Conservation (phyloP, 108 stramenopile genomes). For the Cyclotella sp. region DNA sequence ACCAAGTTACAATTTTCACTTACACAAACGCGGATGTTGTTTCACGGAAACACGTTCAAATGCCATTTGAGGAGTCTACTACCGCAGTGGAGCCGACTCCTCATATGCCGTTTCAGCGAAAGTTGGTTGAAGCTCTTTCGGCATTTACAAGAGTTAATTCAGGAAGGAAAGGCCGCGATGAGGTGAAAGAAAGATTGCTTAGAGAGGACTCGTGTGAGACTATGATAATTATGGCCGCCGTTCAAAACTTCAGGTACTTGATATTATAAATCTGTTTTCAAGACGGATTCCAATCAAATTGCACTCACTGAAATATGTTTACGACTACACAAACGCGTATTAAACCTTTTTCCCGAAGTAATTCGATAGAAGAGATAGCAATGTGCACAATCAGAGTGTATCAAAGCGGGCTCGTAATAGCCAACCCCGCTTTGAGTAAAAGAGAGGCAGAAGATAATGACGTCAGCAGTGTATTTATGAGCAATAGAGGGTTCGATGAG, state of each 20-base stretch:
- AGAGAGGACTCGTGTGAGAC: constrained; percentile 29
- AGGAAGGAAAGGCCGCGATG: neutral
- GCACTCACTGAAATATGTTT: neutral
- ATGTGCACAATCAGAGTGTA: constrained; percentile 31
- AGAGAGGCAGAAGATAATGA: constrained; percentile 28
- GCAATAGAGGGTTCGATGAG: constrained; percentile 20
- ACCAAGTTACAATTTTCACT: constrained; percentile 21
- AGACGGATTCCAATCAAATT: neutral
- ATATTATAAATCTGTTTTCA: neutral
- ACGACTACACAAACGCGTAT: neutral
- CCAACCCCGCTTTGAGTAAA: constrained; percentile 28
- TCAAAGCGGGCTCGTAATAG: constrained; percentile 20
- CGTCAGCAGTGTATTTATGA: constrained; percentile 16
- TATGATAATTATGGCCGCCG: constrained; percentile 35
- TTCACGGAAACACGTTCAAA: neutral
- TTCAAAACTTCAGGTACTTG: neutral
- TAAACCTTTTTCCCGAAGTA: neutral
- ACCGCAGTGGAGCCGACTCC: neutral
- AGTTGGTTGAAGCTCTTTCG: neutral
- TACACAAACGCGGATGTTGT: constrained; percentile 19
- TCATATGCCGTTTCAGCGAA: neutral
- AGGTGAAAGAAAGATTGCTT: constrained; percentile 17
- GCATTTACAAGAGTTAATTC: too few relatives aligned
- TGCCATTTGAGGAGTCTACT: too few relatives aligned
- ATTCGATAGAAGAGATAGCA: constrained; percentile 7